Conservation (phyloP, 371 early-diverging fungal genomes). For the Mortierella sp. region DNA sequence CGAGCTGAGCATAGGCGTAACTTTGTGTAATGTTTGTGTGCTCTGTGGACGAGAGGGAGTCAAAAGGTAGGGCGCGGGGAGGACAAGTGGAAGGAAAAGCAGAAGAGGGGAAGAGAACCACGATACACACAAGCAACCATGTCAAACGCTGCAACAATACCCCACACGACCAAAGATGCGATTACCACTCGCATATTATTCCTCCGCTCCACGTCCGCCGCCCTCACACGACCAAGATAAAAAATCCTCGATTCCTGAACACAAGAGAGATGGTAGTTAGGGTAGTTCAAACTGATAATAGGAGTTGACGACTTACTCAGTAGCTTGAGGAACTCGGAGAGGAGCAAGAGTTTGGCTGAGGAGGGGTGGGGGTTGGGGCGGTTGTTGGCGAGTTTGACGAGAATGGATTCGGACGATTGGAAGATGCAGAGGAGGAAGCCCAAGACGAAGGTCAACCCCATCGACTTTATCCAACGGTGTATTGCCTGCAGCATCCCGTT, state of each 20-base stretch:
- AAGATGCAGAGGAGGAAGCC: conserved; percentile 57
- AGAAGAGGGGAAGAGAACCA: neutral
- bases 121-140: neutral
- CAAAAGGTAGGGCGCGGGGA: neutral
- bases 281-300: too few relatives aligned
- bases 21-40: conserved; percentile 6
- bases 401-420: conserved; percentile 53
- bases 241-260: neutral
- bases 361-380: conserved; percentile 45
- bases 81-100: neutral
- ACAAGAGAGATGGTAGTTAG: neutral
- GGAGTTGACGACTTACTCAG: conserved; percentile 34
- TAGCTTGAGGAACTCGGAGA: conserved; percentile 48
- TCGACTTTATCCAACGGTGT: conserved; percentile 20
- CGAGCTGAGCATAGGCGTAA: neutral
- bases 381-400: conserved; percentile 48
- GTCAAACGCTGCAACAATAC: neutral
- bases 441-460: conserved; percentile 42
- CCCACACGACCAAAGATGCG: neutral
- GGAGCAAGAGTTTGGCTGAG: conserved; percentile 50
- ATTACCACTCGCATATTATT: too few relatives aligned
- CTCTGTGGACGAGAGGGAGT: neutral
- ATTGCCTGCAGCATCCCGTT: neutral
- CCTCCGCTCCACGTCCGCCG: too few relatives aligned
- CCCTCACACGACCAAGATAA: neutral